phyloP scores from a whole-genome alignment of 768 basidiomycete genomes.

The Leccinum sublutescens region DNA sequence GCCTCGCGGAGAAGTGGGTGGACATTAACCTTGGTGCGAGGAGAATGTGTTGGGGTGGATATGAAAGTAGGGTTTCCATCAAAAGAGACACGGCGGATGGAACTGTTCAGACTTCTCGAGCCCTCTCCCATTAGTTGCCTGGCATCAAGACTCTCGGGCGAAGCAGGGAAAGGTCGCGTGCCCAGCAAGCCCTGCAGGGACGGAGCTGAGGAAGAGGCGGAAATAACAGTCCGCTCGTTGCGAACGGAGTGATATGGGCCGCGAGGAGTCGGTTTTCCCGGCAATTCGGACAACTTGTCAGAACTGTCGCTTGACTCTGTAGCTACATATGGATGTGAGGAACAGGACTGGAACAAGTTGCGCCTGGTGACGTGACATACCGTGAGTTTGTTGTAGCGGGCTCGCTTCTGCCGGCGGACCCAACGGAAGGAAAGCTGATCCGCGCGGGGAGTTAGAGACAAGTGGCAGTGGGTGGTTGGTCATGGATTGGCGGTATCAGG shows the following conservation, averaged over 20 bases:
- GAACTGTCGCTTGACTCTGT: conserved; percentile 18
- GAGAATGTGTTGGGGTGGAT: conserved; percentile 32
- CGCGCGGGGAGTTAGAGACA: conserved; percentile 21
- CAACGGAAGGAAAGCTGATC: conserved; percentile 1
- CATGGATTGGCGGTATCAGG: conserved; percentile 19
- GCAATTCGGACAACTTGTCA: conserved; percentile 45
- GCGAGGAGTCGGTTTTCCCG: conserved; percentile 36
- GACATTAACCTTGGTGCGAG: conserved; percentile 35
- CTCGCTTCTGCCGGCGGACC: not conserved
- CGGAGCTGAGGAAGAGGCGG: conserved; percentile 42
- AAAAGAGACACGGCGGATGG: conserved; percentile 53
- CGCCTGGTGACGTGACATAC: conserved; percentile 4
- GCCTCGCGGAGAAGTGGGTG: conserved; percentile 22
- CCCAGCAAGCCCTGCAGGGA: conserved; percentile 33
- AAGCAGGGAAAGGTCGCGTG: conserved; percentile 20
- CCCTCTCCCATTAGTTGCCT: conserved; percentile 35
- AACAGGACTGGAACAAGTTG: not conserved
- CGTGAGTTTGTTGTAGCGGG: conserved; percentile 3
- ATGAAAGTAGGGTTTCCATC: conserved; percentile 41
- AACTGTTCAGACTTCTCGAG: conserved; percentile 42
- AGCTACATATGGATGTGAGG: conserved; percentile 2
- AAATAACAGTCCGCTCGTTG: conserved; percentile 33
- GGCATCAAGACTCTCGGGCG: conserved; percentile 11
- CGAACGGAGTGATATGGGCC: conserved; percentile 36
- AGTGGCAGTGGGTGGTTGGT: conserved; percentile 4